phyloP scores from a whole-genome alignment of 495 filamentous ascomycete genomes.

The Penicillium lagena region DNA sequence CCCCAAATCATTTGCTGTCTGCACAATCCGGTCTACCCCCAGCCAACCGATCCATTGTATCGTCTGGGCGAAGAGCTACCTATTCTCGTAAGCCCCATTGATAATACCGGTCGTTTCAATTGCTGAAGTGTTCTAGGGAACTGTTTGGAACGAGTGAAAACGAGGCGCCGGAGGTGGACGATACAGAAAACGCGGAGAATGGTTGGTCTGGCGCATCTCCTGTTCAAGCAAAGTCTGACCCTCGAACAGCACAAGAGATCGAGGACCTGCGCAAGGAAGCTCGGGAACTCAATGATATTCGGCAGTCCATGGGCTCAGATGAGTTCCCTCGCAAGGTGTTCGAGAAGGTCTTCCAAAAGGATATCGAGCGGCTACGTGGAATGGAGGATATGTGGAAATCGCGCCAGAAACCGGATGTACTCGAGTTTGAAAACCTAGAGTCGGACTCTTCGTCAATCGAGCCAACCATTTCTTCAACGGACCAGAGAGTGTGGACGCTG shows the following conservation, averaged over 20 bases:
- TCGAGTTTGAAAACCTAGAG: slow-evolving; percentile 55
- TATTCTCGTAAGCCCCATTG: slow-evolving; percentile 57
- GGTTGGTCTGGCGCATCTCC: slow-evolving; percentile 27
- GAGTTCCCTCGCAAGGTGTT: slow-evolving; percentile 81
- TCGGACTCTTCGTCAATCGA: slow-evolving; percentile 45
- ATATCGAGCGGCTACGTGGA: slow-evolving; percentile 74
- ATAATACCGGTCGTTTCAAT: too few species aligned
- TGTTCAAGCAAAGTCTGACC: slow-evolving; percentile 12
- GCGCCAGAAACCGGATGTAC: slow-evolving; percentile 62
- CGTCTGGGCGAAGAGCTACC: slow-evolving; percentile 97
- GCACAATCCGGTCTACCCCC: slow-evolving; percentile 92
- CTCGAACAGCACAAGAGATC: slow-evolving; percentile 64
- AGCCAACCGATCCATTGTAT: slow-evolving; percentile 98
- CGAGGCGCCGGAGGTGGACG: slow-evolving; percentile 62
- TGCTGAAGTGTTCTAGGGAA: slow-evolving; percentile 41
- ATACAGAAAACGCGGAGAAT: slow-evolving; percentile 75
- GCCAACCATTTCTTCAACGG: slow-evolving; percentile 51
- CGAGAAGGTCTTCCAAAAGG: slow-evolving; percentile 83
- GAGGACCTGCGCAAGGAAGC: slow-evolving; percentile 78
- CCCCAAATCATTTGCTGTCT: slow-evolving; percentile 89
- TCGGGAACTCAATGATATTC: slow-evolving; percentile 73
- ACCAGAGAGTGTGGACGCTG: slow-evolving; percentile 72
- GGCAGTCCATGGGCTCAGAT: slow-evolving; percentile 71
- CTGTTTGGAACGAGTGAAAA: slow-evolving; percentile 91
- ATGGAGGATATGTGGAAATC: slow-evolving; percentile 98